Conservation (phyloP, 1,284 basidiomycete species). For the Hymenochaete sp. region DNA sequence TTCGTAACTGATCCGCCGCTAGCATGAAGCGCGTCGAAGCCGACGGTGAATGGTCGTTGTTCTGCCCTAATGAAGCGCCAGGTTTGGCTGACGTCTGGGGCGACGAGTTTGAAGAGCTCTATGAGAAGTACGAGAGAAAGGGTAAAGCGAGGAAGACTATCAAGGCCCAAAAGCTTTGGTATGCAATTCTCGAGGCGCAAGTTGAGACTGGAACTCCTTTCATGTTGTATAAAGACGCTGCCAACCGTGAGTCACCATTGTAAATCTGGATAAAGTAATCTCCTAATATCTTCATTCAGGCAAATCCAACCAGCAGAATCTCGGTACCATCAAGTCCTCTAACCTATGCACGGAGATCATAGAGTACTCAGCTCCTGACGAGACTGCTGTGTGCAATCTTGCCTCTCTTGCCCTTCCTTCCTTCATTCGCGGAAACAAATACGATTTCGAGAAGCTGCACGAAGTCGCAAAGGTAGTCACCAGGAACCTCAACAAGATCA, state of each 20-base stretch:
- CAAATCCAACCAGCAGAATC: conserved; percentile 98
- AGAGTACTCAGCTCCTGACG: conserved; percentile 96
- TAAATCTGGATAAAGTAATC: conserved; percentile 1
- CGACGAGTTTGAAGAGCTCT: conserved; percentile 87
- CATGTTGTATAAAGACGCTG: conserved; percentile 95
- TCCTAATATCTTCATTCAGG: conserved; percentile 33
- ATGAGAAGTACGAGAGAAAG: conserved; percentile 85
- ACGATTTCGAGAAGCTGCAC: conserved; percentile 94
- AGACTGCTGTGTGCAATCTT: conserved; percentile 98
- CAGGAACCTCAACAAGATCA: conserved; percentile 91
- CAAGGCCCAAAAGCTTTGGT: conserved; percentile 98
- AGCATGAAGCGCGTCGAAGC: conserved; percentile 92
- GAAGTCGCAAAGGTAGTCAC: conserved; percentile 90
- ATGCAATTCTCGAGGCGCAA: conserved; percentile 93
- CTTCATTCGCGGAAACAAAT: conserved; percentile 67
- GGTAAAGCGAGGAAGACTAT: conserved; percentile 83
- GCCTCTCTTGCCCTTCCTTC: conserved; percentile 94
- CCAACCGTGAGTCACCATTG: conserved; percentile 52
- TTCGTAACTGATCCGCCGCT: conserved; percentile 13
- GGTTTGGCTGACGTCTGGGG: conserved; percentile 87
- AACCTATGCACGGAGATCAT: conserved; percentile 99
- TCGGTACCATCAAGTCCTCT: conserved; percentile 98
- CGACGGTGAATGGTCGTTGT: conserved; percentile 89
- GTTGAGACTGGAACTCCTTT: conserved; percentile 98
- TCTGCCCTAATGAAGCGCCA: conserved; percentile 97